Evolutionary conservation across 2,329 filamentous ascomycete species (phyloP).

Genomic region (Monosporascus sp.): DNA sequence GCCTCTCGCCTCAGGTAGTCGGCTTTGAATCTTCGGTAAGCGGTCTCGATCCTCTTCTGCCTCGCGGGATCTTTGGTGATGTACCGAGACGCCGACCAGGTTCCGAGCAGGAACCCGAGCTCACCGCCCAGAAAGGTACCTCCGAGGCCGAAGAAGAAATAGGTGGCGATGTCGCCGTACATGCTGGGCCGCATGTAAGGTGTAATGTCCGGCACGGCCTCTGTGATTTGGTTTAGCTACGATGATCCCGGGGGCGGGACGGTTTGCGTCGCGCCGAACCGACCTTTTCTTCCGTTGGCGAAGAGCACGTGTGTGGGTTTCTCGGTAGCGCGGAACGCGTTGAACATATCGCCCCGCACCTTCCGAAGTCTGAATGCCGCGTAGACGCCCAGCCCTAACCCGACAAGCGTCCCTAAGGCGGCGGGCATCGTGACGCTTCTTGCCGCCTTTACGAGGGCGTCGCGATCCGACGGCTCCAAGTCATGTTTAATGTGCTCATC

Average conservation of each 20-base stretch:
- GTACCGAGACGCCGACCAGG: constrained; percentile 44
- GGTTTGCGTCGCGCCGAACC: constrained; percentile 6
- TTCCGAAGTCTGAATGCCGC: constrained; percentile 52
- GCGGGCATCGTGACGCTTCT: constrained; percentile 49
- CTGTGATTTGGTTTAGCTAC: constrained; percentile 27
- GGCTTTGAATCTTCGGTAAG: constrained; percentile 57
- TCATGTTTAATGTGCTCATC: constrained; percentile 55
- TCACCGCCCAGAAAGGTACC: constrained; percentile 63
- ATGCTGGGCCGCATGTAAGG: constrained; percentile 50
- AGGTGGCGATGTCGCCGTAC: constrained; percentile 56
- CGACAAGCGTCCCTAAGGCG: constrained; percentile 53
- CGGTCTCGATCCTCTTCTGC: constrained; percentile 53
- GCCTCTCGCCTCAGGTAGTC: constrained; percentile 59
- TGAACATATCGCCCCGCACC: constrained; percentile 54
- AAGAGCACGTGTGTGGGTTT: constrained; percentile 59
- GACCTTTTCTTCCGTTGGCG: constrained; percentile 53
- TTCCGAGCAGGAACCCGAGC: constrained; percentile 53
- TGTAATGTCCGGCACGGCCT: constrained; percentile 57
- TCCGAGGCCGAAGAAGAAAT: constrained; percentile 56
- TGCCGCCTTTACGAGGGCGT: constrained; percentile 50
- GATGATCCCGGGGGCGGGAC: background rate
- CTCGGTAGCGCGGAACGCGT: constrained; percentile 54
- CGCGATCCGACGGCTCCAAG: constrained; percentile 49
- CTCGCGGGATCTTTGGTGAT: constrained; percentile 50
- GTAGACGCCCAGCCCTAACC: constrained; percentile 53